Evolutionary conservation across 2,329 filamentous ascomycete species (phyloP), one percentile per base, ranked within the genome.

Genomic region (Zymoseptoria ardabiliae): DNA sequence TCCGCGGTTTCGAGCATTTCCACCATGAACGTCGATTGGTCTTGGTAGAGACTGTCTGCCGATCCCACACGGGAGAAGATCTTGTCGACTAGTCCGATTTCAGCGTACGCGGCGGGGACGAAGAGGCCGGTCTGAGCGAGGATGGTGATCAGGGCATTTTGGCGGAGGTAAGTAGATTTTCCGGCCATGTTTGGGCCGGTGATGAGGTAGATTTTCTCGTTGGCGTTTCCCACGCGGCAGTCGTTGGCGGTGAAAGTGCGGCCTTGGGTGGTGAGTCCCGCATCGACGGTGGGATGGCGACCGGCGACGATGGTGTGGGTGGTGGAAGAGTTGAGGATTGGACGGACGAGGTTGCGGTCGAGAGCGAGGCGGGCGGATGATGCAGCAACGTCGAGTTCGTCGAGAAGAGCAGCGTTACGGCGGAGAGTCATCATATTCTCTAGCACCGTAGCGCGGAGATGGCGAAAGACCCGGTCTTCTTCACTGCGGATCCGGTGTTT

Each of bases 21-120:
- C 1, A 97, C 91, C 94, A 99, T 97, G 75, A 99, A 99, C 0
- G 95, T 99, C 56, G 91, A 96, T 74, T 97, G 92, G 76, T 96
- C 89, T 55, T 86, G 85, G 77, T 89, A 97, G n/a, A 99, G 80
- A 72, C 96, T 93, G 73, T 99, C 95, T 1, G 93, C 94, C 0
- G 91, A 95, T 1, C 94, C 94, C 21, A 71, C 78, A 2, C 94
- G 89, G 71, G 88, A 94, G 78, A 96, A 97, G 57, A 99, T 88
- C 69, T 93, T 91, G 75, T 99, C 94, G n/a, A 97, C 91, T 50
- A 99, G 80, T 1, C 93, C 92, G 23, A 99, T 81, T 67, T 90
- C 85, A 3, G 91, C 93, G 72, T 90, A 89, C 22, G 87, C 83
- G 0, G 94, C 94, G 0, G 94, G 94, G 0, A 99, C 93, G 73